Base-by-base conservation (phyloP, 306 rosid genomes). In the Hippophae gyantsensis region DNA sequence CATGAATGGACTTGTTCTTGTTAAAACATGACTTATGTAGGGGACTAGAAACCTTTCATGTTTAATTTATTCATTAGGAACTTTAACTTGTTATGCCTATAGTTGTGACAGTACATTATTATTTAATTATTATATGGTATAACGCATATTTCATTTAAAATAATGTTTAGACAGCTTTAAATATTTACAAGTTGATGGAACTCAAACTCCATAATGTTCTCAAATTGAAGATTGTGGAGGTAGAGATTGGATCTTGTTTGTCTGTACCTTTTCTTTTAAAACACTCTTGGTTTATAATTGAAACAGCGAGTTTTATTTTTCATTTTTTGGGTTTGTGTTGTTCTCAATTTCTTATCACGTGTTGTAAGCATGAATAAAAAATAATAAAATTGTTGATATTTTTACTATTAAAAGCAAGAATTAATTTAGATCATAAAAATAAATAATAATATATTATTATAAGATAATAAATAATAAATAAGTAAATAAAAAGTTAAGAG, bases 11-110 rank as follows among this genome's bases (percentile, higher is more conserved):
- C 87, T 54, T 46, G 72, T 77, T 76, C 72, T 77, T 78, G 81
- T 76, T 78, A 79, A 78, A 79, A 71, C 81, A 71, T 77, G 86
- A 82, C 74, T 70, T 69, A 6, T 68, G 75, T 73, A 71, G 82
- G 81, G 78, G 78, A 76, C 80, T 73, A 60, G 74, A 74, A 18
- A 56, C 52, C 66, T 42, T 41, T 0, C n/a, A 8, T 41, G 54
- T 42, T 42, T 61, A 61, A 54, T 60, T 11, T 32, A 54, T 52
- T 40, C 4, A 8, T 27, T 63, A 62, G 25, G 66, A 62, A 58
- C 63, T 69, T 54, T 69, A 78, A 64, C 70, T 61, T 62, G 55
- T 72, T 72, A 43, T 62, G 66, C 54, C 65, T 46, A 63, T 64
- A 63, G 82, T 61, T 78, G 74, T 57, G 77, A 65, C 75, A 50